These are phyloP conservation scores for Clonostachys byssicola DNA, from an alignment of 2,329 filamentous ascomycete genomes.

Conservation along the genomic window DNA sequence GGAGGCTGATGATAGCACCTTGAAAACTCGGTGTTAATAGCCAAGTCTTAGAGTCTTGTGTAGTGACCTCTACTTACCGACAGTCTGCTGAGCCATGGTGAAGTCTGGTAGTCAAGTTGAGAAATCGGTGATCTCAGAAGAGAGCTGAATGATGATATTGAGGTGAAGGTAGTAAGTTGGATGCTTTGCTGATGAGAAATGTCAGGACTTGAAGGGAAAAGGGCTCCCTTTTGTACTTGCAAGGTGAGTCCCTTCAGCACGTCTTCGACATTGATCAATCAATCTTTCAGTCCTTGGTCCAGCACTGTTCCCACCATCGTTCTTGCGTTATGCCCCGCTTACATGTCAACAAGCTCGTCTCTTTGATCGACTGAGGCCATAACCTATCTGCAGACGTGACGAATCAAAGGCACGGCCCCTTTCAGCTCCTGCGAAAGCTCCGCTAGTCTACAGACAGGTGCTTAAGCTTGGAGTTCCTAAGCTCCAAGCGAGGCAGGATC, in stretches of 20 bases:
- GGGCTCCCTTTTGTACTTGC: neutral
- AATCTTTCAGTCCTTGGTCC: neutral
- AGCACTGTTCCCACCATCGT: neutral
- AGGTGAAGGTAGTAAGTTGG: neutral
- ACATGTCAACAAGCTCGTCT: neutral
- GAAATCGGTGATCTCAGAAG: neutral
- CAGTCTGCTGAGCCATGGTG: neutral
- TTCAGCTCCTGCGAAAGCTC: no score
- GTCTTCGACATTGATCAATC: neutral
- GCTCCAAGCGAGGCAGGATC: neutral
- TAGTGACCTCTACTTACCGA: neutral
- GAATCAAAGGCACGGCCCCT: neutral
- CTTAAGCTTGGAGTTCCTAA: neutral
- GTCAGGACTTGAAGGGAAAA: neutral
- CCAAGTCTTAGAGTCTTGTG: neutral
- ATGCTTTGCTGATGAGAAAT: neutral
- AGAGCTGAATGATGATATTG: neutral
- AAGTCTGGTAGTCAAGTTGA: neutral
- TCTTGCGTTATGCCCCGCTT: neutral
- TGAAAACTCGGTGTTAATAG: neutral
- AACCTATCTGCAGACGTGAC: neutral
- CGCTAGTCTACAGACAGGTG: neutral
- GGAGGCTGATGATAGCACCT: neutral
- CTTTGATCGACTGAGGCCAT: neutral
- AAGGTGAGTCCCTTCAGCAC: neutral